Evolutionary conservation across 352 stramenopile species (phyloP).

Genomic region (Phytophthora meadii): DNA sequence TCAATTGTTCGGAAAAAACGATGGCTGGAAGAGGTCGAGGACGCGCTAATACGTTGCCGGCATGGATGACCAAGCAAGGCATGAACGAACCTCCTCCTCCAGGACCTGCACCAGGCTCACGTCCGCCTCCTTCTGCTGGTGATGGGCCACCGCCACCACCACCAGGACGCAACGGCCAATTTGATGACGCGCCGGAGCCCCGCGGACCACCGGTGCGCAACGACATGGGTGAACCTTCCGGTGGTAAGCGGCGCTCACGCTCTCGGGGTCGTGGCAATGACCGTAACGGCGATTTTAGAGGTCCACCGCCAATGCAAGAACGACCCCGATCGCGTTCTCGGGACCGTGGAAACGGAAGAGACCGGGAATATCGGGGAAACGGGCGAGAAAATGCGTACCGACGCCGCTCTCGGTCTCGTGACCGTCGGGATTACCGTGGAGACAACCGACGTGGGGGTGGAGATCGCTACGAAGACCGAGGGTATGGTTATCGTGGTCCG

Average conservation of each 20-base stretch:
- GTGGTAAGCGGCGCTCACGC: constrained; percentile 31
- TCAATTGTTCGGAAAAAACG: not conserved
- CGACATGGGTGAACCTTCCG: constrained; percentile 27
- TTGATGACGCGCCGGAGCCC: constrained; percentile 65
- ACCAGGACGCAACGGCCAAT: constrained; percentile 54
- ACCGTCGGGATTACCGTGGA: constrained; percentile 34
- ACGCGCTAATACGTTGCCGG: constrained; percentile 73
- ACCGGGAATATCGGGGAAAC: constrained; percentile 22
- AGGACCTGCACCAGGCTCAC: constrained; percentile 8
- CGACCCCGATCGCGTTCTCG: constrained; percentile 38
- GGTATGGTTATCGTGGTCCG: constrained; percentile 31
- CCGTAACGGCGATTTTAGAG: constrained; percentile 20
- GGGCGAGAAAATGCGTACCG: constrained; percentile 26
- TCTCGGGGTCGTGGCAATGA: constrained; percentile 26
- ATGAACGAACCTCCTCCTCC: constrained; percentile 18
- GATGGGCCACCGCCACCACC: constrained; percentile 28
- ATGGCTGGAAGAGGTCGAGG: constrained; percentile 87
- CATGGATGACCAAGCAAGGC: constrained; percentile 86
- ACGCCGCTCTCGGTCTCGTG: constrained; percentile 33
- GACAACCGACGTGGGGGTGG: constrained; percentile 25
- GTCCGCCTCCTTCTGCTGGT: constrained; percentile 13
- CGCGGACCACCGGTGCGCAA: constrained; percentile 18
- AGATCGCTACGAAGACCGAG: constrained; percentile 48
- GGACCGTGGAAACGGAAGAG: constrained; percentile 21
- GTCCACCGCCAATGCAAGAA: constrained; percentile 19